Percentiles rank a stretch among this genome's conserved stretches.
These are phyloP conservation scores for Sporothrix humicola DNA, from an alignment of 2,329 filamentous ascomycete species.

Conservation along the genomic window DNA sequence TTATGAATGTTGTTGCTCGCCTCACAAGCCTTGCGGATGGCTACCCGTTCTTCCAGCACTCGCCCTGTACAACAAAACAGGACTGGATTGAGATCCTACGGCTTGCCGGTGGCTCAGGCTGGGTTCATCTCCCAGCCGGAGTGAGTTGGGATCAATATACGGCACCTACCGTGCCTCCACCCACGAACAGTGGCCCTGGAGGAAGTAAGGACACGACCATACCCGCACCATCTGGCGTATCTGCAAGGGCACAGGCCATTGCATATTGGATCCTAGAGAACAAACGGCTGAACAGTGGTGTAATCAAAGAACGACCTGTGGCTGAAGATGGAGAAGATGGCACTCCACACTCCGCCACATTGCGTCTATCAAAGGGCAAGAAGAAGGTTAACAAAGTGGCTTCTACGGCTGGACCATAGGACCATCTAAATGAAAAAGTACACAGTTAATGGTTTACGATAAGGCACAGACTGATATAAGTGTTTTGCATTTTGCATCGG, in stretches of 20 bases:
- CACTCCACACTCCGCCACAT: too few species aligned
- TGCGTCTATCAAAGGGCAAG: background rate
- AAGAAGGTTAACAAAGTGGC: background rate
- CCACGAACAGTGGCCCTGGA: too few species aligned
- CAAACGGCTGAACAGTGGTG: background rate
- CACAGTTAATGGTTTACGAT: too few species aligned
- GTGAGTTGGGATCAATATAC: slow-evolving; percentile 22
- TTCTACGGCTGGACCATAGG: background rate
- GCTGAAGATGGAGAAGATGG: background rate
- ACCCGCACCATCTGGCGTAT: background rate
- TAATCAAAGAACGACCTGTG: background rate
- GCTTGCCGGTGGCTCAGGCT: slow-evolving; percentile 49
- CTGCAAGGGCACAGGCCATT: background rate
- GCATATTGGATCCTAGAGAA: slow-evolving; percentile 6
- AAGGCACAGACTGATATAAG: too few species aligned
- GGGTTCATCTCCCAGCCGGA: slow-evolving; percentile 48
- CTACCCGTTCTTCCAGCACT: slow-evolving; percentile 78
- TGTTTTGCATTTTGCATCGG: background rate
- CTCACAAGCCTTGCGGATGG: slow-evolving; percentile 76
- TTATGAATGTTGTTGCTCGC: slow-evolving; percentile 81
- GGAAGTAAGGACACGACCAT: background rate
- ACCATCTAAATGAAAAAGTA: background rate
- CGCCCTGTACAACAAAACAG: slow-evolving; percentile 71
- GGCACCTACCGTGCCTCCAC: background rate
- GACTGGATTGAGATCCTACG: slow-evolving; percentile 82